Base-by-base conservation (phyloP, 768 basidiomycete species). In the Phanerochaete sordida region DNA sequence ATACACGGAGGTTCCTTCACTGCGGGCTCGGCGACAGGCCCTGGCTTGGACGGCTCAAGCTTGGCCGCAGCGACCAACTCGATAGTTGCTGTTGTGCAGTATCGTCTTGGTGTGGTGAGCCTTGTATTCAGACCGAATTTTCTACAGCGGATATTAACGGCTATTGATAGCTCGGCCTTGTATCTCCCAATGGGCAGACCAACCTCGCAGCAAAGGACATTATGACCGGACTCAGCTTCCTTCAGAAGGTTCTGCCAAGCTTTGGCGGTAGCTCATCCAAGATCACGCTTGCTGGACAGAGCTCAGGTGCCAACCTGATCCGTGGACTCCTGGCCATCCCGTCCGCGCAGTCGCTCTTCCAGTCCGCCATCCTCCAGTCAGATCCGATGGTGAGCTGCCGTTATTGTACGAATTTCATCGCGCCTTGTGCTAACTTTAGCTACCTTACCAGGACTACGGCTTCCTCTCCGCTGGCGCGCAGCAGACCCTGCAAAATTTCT, bases 1-100 rank as follows among this genome's bases (percentile, higher is more conserved):
- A 79, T 94, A 56, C 94, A 94, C 64, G 94, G 93, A 11, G 93
- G 94, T 23, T 93, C 92, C 0, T 91, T 90, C 71, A 74, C 83
- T 52, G 65, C 76, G 3, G 92, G 94, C 7, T 87, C 87, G 39
- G 86, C 89, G 3, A 86, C 84, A 9, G 83, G 76, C 26, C 80
- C 88, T 15, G 90, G 86, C 30, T 74, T 96, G 12, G 90, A 93
- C 70, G 93, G 91, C 1, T 87, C 89, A 7, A 82, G 79, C 3
- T 81, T 95, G 16, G 91, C 92, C 0, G 67, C 79, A 26, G 81
- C 83, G 1, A 88, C 88, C 6, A 79, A 84, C 49, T 87, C 91
- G 5, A 86, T 95, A 57, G 90, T 95, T 19, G 87, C 86, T 8
- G 86, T 91, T 16, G 76, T 93, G 27, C 93, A 95, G 70, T 93